Evolutionary conservation across 192 early-diverging fungal genomes (phyloP), one percentile per base, ranked within the genome.

Genomic region (Spinellus fusiger): DNA sequence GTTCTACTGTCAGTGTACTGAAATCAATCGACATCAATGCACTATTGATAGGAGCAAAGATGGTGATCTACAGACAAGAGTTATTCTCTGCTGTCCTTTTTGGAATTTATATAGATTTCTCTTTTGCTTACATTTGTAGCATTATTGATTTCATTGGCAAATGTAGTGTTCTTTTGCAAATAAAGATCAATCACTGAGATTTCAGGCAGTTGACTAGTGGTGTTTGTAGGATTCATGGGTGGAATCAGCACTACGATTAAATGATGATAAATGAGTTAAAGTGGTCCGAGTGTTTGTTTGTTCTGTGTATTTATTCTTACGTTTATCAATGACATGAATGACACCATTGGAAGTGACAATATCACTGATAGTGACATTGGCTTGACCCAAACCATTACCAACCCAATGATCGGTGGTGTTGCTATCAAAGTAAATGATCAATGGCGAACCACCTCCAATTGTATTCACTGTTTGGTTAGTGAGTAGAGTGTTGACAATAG

Each of bases 71-170:
- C 15, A 34, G 20, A 32, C 28, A 15, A 32, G n/a, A 18, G 32
- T 31, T 31, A 10, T 28, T 15, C 28, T 54, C 15, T 54, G 20
- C n/a, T 31, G 4, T 27, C 22, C 29, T 52, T 3, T 7, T 52
- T 52, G 25, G 5, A 28, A 18, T 55, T 55, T 0, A 33, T 32
- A 33, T 35, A 7, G 15, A 35, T 9, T 23, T 8, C 22, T 20
- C 18, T 10, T 20, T 44, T 44, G 10, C 54, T 56, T 56, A 56
- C 54, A 27, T 28, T 56, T 6, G 20, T 56, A 37, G 35, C n/a
- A 56, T 23, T 35, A 56, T 37, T 25, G 25, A 56, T 18, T 5
- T 56, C 18, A 15, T 25, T 32, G 12, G 18, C 22, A 37, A 56
- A 32, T 22, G 32, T 8, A 12, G 33, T 20, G 25, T 56, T 32